Base-by-base conservation (phyloP, 352 stramenopile genomes). In the Phytophthora ohioensis region DNA sequence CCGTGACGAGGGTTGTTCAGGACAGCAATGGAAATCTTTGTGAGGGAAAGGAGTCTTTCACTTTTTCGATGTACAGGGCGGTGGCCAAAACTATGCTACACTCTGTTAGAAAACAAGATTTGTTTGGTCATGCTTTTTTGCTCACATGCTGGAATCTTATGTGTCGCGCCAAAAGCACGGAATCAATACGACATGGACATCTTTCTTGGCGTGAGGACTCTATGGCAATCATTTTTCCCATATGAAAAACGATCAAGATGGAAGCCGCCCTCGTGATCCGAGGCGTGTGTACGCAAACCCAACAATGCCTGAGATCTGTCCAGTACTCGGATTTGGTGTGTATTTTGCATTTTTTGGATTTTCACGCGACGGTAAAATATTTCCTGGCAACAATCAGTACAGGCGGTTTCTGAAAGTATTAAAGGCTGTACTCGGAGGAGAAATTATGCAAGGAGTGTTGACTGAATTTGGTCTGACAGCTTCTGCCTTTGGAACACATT, bases 181-280 rank as follows among this genome's bases (percentile, higher is more conserved):
- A 56, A n/a, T 69, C 54, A 1, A 63, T 74, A 17, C 46, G 32
- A n/a, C 43, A 48, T 35, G 59, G 7, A 2, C 66, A 73, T 60
- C 4, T 68, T 2, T 30, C 49, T 3, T 69, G 59, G 58, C 8
- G 31, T 30, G 46, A 65, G 41, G 59, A 74, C 34, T 31, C 53
- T 2, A 42, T 69, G 1, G n/a, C 39, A 2, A 66, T 77, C 35
- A 56, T 39, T 4, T 82, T 79, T 45, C 13, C 3, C 71, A 78
- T 21, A 73, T 75, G 64, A 75, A 82, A 49, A 82, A 79, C 13
- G 67, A 78, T 35, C 66, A 68, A 27, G 57, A 74, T 21, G 67
- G 54, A 10, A 53, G 66, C 4, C 53, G 59, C 7, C 58, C 59
- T 30, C 63, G 60, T 2, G 75, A 82, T 39, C n/a, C 59, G 1